Evolutionary conservation across 2,329 filamentous ascomycete genomes (phyloP).

Genomic region (Xenosphaeropsis pyriputrescens): DNA sequence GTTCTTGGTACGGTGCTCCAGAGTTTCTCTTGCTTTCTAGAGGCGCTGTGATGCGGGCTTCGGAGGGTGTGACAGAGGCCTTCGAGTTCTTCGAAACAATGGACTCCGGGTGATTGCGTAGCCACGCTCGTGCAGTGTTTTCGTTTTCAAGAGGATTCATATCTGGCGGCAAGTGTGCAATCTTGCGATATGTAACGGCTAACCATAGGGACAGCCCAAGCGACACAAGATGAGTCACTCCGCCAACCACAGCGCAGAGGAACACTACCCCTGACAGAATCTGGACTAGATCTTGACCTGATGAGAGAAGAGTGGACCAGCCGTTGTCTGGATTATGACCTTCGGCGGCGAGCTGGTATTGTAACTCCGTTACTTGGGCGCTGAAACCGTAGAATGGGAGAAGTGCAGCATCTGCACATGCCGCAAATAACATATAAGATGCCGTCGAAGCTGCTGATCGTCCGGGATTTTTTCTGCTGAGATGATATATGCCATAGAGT

Average conservation of each 20-base stretch:
- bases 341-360: constrained; percentile 19
- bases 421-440: constrained; percentile 79
- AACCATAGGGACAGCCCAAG: constrained; percentile 61
- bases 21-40: constrained; percentile 27
- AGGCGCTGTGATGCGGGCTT: constrained; percentile 43
- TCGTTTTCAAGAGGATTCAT: constrained; percentile 90
- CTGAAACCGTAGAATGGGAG: constrained; percentile 42
- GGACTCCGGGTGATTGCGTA: constrained; percentile 41
- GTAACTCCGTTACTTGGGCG: constrained; percentile 26
- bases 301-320: constrained; percentile 51
- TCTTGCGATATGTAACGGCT: constrained; percentile 66
- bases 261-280: constrained; percentile 53
- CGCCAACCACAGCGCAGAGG: constrained; percentile 48
- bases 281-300: constrained; percentile 35
- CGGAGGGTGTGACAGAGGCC: constrained; percentile 22
- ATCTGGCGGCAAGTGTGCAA: constrained; percentile 71
- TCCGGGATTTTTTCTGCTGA: constrained; percentile 52
- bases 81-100: constrained; percentile 17
- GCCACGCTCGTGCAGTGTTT: constrained; percentile 68
- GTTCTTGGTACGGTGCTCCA: constrained; percentile 26
- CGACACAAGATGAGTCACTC: constrained; percentile 56
- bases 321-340: constrained; percentile 19
- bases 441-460: constrained; percentile 69
- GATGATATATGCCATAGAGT: constrained; percentile 69
- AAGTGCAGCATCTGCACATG: constrained; percentile 49